These are phyloP conservation scores for Debaryomyces castellii DNA, from an alignment of 805 yeast genomes.

Conservation along the genomic window DNA sequence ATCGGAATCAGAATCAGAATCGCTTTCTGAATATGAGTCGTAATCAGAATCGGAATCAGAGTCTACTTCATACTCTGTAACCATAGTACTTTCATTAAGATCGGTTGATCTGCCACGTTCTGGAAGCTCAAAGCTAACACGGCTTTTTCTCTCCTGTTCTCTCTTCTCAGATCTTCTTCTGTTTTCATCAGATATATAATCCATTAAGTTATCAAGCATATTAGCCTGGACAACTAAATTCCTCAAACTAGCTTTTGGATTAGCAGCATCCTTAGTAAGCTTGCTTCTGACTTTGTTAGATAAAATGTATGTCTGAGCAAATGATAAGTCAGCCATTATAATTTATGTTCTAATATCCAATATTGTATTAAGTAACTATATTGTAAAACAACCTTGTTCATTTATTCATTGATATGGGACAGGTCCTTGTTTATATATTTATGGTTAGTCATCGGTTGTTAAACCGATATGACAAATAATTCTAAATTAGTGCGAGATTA, in stretches of 20 bases:
- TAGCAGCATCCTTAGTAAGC: conserved; percentile 60
- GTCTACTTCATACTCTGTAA: conserved; percentile 38
- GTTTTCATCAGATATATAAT: conserved; percentile 36
- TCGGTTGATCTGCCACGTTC: conserved; percentile 1
- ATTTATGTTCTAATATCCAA: not conserved
- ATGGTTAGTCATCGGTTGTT: conserved; percentile 6
- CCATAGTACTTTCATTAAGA: conserved; percentile 5
- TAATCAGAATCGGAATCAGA: conserved; percentile 28
- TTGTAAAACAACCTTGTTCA: no score
- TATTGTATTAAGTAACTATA: not conserved
- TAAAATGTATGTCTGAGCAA: conserved; percentile 56
- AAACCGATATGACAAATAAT: conserved; percentile 2
- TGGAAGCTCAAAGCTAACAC: conserved; percentile 15
- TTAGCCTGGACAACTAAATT: conserved; percentile 69
- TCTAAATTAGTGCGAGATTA: not conserved
- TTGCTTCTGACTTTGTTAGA: conserved; percentile 66
- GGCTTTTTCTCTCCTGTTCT: conserved; percentile 9
- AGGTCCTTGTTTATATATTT: not conserved
- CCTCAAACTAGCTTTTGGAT: conserved; percentile 56
- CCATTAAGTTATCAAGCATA: conserved; percentile 65
- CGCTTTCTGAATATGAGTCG: conserved; percentile 17
- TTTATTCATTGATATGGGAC: not conserved
- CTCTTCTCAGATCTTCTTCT: conserved; percentile 20
- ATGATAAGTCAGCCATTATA: conserved; percentile 19
- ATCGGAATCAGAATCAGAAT: conserved; percentile 16